Percentiles rank a stretch among this genome's conserved stretches.
phyloP scores from a whole-genome alignment of 2,329 filamentous ascomycete species.

The Fusarium sp. region DNA sequence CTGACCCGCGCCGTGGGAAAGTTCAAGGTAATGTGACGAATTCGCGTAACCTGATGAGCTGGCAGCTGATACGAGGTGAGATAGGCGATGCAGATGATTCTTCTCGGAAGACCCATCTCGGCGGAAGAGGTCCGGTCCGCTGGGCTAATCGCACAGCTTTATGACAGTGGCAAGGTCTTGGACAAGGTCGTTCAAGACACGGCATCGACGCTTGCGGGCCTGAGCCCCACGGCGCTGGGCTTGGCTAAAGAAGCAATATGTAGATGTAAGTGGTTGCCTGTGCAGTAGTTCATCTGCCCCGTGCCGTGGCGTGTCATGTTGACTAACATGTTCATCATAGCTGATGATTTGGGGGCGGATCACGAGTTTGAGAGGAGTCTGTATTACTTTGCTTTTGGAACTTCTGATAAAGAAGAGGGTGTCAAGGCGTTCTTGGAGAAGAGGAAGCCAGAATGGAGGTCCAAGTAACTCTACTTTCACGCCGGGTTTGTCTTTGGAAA shows the following conservation, averaged over 20 bases:
- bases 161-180: conserved; percentile 49
- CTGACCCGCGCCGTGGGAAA: conserved; percentile 60
- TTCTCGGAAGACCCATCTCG: conserved; percentile 49
- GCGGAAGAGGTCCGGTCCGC: conserved; percentile 47
- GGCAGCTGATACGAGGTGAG: neutral
- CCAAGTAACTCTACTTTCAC: conserved; percentile 4
- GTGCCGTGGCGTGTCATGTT: neutral
- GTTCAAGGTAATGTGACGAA: conserved; percentile 53
- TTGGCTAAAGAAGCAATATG: conserved; percentile 52
- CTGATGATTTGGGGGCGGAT: conserved; percentile 48
- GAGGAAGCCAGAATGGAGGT: conserved; percentile 41
- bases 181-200: conserved; percentile 45
- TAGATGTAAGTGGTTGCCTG: conserved; percentile 41
- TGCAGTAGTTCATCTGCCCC: neutral
- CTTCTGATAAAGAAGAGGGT: conserved; percentile 52
- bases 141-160: conserved; percentile 50
- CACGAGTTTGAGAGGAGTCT: conserved; percentile 55
- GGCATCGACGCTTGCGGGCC: conserved; percentile 46
- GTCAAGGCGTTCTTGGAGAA: conserved; percentile 53
- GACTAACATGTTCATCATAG: conserved; percentile 25
- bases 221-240: conserved; percentile 48
- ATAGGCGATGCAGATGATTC: conserved; percentile 55
- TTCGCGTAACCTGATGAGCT: neutral
- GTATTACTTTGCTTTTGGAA: conserved; percentile 57
- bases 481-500: neutral